Percentiles rank a stretch among this genome's conserved stretches.
These are phyloP conservation scores for Sporobolus alterniflorus DNA, from an alignment of 202 grass and related monocot species.

Conservation along the genomic window DNA sequence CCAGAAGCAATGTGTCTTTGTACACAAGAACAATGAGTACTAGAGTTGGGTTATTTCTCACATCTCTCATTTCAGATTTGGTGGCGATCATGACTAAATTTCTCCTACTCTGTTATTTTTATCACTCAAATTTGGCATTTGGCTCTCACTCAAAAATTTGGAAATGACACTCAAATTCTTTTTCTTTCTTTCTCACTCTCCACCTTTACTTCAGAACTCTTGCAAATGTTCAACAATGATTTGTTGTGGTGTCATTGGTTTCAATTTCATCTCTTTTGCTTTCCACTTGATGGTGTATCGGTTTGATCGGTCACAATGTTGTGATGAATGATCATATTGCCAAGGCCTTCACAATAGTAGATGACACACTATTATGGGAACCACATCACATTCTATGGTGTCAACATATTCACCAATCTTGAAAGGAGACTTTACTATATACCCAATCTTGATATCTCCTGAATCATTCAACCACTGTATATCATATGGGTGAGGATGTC, in stretches of 20 bases:
- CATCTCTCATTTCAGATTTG: no score
- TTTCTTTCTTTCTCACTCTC: no score
- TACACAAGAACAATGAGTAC: no score
- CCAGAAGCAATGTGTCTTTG: no score
- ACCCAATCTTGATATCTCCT: no score
- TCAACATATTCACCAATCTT: neutral
- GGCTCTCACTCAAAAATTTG: no score
- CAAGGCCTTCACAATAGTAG: neutral
- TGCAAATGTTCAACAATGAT: neutral
- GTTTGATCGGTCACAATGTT: neutral
- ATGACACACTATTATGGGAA: neutral
- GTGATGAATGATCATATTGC: constrained; percentile 1
- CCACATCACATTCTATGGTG: neutral
- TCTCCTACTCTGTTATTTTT: no score
- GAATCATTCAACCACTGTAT: neutral
- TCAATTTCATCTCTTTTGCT: neutral
- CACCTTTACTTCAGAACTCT: no score
- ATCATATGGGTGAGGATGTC: neutral
- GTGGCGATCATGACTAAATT: no score
- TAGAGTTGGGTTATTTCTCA: no score
- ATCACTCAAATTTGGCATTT: no score
- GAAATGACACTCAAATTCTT: no score
- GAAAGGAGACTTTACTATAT: neutral
- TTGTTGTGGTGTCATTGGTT: neutral
- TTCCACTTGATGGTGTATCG: neutral